phyloP scores from a whole-genome alignment of 805 yeast genomes.

The Spathaspora gorwiae region DNA sequence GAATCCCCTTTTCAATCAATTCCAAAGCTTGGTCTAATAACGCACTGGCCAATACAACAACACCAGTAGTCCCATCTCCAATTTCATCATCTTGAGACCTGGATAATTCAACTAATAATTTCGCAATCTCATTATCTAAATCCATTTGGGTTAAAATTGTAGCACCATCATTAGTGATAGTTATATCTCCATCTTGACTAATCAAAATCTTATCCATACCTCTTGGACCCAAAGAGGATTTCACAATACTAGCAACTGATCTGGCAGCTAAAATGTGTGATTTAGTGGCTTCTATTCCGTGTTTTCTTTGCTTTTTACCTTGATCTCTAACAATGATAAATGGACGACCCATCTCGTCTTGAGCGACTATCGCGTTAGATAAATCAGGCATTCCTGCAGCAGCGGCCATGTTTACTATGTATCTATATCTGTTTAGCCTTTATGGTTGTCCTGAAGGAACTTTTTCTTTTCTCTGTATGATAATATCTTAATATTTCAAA shows the following conservation, averaged over 20 bases:
- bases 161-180: slow-evolving; percentile 98
- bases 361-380: slow-evolving; percentile 98
- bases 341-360: slow-evolving; percentile 99
- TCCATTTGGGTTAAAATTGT: slow-evolving; percentile 96
- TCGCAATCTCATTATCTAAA: slow-evolving; percentile 92
- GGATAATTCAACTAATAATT: slow-evolving; percentile 86
- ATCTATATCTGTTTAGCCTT: too few species aligned
- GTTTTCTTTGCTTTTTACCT: slow-evolving; percentile 66
- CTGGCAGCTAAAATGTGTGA: slow-evolving; percentile 93
- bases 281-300: slow-evolving; percentile 48
- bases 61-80: slow-evolving; percentile 99
- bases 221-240: slow-evolving; percentile 93
- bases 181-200: slow-evolving; percentile 95
- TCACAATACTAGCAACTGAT: slow-evolving; percentile 87
- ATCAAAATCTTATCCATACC: slow-evolving; percentile 96
- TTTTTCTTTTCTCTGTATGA: too few species aligned
- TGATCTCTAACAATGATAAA: slow-evolving; percentile 92
- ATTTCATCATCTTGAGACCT: slow-evolving; percentile 96
- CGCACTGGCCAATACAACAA: slow-evolving; percentile 93
- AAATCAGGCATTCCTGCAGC: slow-evolving; percentile 68
- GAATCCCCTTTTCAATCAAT: slow-evolving; percentile 93
- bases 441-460: too few species aligned
- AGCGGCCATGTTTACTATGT: slow-evolving; percentile 6
- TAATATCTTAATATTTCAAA: too few species aligned
- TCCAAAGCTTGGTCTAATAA: slow-evolving; percentile 91